phyloP scores from a whole-genome alignment of 2,329 filamentous ascomycete species.

The Colletotrichum falcatum region DNA sequence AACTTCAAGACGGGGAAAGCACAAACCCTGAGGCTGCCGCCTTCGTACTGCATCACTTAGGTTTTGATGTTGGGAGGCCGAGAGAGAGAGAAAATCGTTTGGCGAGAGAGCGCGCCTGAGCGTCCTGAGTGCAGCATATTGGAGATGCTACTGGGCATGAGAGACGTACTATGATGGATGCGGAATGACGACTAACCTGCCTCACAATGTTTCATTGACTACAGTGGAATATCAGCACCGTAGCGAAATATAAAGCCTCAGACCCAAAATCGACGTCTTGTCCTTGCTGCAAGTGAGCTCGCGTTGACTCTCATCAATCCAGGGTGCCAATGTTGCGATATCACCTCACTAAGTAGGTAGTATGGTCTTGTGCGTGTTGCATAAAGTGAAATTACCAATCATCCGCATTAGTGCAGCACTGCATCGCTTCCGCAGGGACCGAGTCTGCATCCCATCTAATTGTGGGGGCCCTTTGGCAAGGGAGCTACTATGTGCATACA shows the following conservation, averaged over 20 bases:
- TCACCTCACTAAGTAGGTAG: neutral
- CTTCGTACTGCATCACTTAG: slow-evolving; percentile 1
- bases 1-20: neutral
- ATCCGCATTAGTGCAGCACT: slow-evolving; percentile 17
- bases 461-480: slow-evolving; percentile 12
- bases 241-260: slow-evolving; percentile 42
- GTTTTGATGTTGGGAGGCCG: slow-evolving; percentile 10
- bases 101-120: slow-evolving; percentile 35
- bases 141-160: slow-evolving; percentile 34
- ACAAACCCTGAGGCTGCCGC: neutral
- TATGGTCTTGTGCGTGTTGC: neutral
- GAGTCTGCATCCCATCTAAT: neutral
- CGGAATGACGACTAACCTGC: slow-evolving; percentile 28
- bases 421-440: neutral
- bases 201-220: slow-evolving; percentile 21
- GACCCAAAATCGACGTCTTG: slow-evolving; percentile 15
- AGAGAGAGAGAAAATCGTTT: slow-evolving; percentile 20
- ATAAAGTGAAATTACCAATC: neutral
- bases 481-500: slow-evolving; percentile 1
- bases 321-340: neutral
- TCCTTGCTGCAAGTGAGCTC: slow-evolving; percentile 4
- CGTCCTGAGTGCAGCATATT: slow-evolving; percentile 39
- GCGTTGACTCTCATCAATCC: neutral
- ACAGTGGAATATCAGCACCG: slow-evolving; percentile 41
- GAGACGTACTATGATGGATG: slow-evolving; percentile 41